A percentile compares a stretch with the other conserved stretches of the same genome.
Conservation (phyloP, 139 green algal species). For the Eudorina sp. region DNA sequence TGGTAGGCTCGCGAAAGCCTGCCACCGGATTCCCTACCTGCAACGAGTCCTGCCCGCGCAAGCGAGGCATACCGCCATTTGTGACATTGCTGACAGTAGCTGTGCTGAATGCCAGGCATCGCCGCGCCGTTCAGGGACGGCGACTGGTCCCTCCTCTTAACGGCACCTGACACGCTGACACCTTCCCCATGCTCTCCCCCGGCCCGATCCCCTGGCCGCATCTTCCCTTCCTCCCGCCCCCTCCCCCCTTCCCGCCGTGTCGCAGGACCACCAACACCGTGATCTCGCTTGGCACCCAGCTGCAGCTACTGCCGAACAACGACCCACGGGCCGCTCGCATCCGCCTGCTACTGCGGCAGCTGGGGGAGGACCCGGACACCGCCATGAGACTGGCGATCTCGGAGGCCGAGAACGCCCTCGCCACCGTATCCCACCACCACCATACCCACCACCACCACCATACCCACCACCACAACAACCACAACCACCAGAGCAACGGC, state of each 20-base stretch:
- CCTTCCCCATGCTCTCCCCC: no score
- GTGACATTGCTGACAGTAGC: no score
- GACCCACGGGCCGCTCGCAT: conserved; percentile 24
- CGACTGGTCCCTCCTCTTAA: no score
- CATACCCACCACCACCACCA: conserved; percentile 14
- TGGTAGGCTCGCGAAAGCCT: no score
- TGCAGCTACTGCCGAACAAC: conserved; percentile 45
- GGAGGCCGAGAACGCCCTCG: neutral
- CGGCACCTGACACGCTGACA: no score
- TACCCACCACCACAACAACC: neutral
- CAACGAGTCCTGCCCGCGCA: no score
- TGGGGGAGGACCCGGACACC: conserved; percentile 39
- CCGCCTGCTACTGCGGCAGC: conserved; percentile 16
- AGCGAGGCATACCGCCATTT: no score
- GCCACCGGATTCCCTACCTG: no score
- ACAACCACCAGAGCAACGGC: neutral
- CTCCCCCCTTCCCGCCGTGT: neutral
- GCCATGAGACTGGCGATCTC: conserved; percentile 36
- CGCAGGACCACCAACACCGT: conserved; percentile 42
- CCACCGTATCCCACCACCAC: neutral
- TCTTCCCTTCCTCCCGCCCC: neutral
- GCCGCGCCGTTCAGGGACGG: no score
- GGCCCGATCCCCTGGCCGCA: no score
- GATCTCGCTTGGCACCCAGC: conserved; percentile 25
- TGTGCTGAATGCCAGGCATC: no score